Conservation (phyloP, 2,329 filamentous ascomycete species). For the Aspergillus caelatus region DNA sequence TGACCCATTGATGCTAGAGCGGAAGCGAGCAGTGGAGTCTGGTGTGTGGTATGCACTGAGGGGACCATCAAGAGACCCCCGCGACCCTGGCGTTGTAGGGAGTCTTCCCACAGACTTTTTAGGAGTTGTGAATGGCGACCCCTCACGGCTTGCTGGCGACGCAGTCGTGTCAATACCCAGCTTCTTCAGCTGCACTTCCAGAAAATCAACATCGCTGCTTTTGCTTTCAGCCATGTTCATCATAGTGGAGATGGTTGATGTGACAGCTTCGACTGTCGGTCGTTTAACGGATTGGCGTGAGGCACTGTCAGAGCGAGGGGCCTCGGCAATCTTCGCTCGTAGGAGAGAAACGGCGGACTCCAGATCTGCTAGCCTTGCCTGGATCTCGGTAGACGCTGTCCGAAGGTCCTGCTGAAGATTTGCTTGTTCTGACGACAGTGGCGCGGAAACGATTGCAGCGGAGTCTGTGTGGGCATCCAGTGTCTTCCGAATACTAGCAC, state of each 20-base stretch:
- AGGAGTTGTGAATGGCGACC: conserved; percentile 42
- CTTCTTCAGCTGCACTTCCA: conserved; percentile 83
- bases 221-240: conserved; percentile 89
- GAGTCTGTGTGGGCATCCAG: conserved; percentile 71
- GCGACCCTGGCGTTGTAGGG: conserved; percentile 44
- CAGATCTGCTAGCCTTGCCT: conserved; percentile 72
- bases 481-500: conserved; percentile 77
- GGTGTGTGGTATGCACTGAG: conserved; percentile 45
- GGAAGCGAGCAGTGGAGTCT: conserved; percentile 41
- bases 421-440: conserved; percentile 81
- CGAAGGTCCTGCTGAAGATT: conserved; percentile 83
- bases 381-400: conserved; percentile 71
- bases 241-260: conserved; percentile 90
- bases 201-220: conserved; percentile 84
- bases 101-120: conserved; percentile 35
- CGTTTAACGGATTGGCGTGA: conserved; percentile 45
- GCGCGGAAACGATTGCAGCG: conserved; percentile 67
- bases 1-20: conserved; percentile 39
- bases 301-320: conserved; percentile 53
- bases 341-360: conserved; percentile 81
- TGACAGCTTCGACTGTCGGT: conserved; percentile 88
- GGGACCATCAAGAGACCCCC: conserved; percentile 35
- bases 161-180: conserved; percentile 55
- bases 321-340: conserved; percentile 72
- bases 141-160: conserved; percentile 35